phyloP scores from a whole-genome alignment of 2,329 filamentous ascomycete genomes.

The Leptographium radiaticola region DNA sequence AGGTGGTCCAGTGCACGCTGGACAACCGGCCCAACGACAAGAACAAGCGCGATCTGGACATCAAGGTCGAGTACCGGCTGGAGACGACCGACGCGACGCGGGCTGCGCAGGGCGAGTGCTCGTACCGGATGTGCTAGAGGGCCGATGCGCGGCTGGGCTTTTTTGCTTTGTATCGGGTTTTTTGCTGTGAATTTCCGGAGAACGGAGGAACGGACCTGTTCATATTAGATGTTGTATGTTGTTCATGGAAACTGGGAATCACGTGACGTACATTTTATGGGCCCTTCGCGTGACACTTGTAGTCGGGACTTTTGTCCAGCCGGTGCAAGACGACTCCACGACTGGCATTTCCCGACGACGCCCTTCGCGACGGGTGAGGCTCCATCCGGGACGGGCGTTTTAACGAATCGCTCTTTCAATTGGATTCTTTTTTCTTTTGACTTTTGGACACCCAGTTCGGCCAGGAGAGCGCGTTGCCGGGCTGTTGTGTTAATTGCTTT shows the following conservation, averaged over 20 bases:
- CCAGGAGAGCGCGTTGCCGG: not conserved
- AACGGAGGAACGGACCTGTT: too few relatives aligned
- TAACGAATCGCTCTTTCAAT: too few relatives aligned
- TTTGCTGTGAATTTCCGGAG: not conserved
- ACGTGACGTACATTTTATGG: too few relatives aligned
- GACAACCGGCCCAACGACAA: conserved; percentile 81
- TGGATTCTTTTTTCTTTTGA: too few relatives aligned
- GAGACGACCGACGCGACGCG: conserved; percentile 63
- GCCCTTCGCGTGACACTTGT: too few relatives aligned
- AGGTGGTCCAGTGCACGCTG: conserved; percentile 61
- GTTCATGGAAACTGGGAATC: too few relatives aligned
- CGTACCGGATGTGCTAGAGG: conserved; percentile 65
- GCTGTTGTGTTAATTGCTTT: not conserved
- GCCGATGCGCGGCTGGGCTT: not conserved
- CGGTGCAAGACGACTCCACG: too few relatives aligned
- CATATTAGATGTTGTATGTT: too few relatives aligned
- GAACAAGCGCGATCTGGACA: conserved; percentile 91
- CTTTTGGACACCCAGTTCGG: not conserved
- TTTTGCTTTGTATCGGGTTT: not conserved
- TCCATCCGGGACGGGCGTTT: too few relatives aligned
- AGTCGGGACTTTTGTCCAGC: too few relatives aligned
- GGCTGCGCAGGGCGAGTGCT: conserved; percentile 52
- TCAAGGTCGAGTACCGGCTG: conserved; percentile 71
- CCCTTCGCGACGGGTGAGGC: too few relatives aligned
- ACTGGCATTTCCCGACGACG: too few relatives aligned